Evolutionary conservation across 75 land plant species (phyloP), one percentile per base, ranked within the genome.

Genomic region (Pinus taeda): DNA sequence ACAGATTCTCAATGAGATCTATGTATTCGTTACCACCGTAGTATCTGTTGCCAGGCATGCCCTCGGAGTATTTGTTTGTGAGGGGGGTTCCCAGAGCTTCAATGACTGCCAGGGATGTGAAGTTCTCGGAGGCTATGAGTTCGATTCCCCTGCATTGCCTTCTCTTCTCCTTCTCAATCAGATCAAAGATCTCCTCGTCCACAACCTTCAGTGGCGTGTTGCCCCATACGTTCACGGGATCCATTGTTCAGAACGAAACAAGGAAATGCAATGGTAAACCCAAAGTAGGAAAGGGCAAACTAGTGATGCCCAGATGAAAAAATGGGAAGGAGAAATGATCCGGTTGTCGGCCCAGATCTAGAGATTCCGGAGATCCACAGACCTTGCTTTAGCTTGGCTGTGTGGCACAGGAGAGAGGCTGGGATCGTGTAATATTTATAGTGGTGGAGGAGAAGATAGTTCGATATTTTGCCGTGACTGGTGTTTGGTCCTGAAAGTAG

Each of bases 41-140:
- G 87, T 93, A 92, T 14, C 96, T 83, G 72, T 87, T 88, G 21
- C 96, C 96, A 15, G 96, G 96, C 80, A 89, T 82, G 49, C 95
- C 95, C 79, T 93, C 96, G 59, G 92, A 89, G 88, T 93, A 93
- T 82, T 93, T 93, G 85, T 93, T 93, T 84, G 96, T 93, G 76
- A 92, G 84, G 57, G 94, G 84, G 79, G 76, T 74, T 49, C 96
- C 96, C 22, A 92, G 83, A 67, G 96, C 96, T 57, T 93, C 87
- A 67, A 93, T 93, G 73, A 93, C 95, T 62, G 95, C 91, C 76
- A 81, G 78, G 76, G 95, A 93, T 20, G 95, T 93, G 90, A 93
- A 93, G 76, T 93, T 93, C 85, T 93, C 95, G 62, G 95, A 93
- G 60, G 94, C 91, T 62, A 93, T 93, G 79, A 93, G 95, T 88